Conservation (phyloP, 2,329 filamentous ascomycete genomes). For the Cadophora luteo-olivacea region DNA sequence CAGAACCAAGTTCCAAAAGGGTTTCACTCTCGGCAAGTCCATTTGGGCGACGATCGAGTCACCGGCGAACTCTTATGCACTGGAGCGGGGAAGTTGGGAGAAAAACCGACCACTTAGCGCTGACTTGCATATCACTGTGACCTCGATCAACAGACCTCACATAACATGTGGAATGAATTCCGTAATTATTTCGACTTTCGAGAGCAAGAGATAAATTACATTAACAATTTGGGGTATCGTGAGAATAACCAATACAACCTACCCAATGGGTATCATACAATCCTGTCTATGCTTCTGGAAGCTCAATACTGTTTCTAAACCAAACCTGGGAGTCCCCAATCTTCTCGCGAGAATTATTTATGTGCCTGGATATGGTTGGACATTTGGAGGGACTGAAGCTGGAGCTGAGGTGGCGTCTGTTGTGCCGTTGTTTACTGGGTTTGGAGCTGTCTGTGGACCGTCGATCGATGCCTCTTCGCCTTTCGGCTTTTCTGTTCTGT, state of each 20-base stretch:
- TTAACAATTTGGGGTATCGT: conserved; percentile 25
- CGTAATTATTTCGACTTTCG: neutral
- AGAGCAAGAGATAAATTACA: neutral
- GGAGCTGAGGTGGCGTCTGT: neutral
- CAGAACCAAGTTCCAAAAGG: neutral
- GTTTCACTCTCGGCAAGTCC: neutral
- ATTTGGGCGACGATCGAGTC: neutral
- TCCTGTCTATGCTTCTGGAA: neutral
- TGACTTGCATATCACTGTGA: neutral
- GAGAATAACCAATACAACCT: neutral
- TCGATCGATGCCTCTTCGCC: conserved; percentile 32
- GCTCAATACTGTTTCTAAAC: neutral
- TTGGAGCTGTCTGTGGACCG: neutral
- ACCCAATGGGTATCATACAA: neutral
- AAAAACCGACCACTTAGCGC: neutral
- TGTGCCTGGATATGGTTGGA: conserved; percentile 15
- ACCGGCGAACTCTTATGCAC: neutral
- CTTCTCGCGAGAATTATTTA: neutral
- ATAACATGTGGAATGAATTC: neutral
- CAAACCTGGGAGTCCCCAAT: neutral
- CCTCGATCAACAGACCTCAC: neutral
- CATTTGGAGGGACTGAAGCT: neutral
- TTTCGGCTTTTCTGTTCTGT: conserved; percentile 28
- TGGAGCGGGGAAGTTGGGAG: neutral
- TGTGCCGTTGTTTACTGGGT: neutral